Evolutionary conservation across 208 protist species (phyloP).

Genomic region (Strigomonas culicis): DNA sequence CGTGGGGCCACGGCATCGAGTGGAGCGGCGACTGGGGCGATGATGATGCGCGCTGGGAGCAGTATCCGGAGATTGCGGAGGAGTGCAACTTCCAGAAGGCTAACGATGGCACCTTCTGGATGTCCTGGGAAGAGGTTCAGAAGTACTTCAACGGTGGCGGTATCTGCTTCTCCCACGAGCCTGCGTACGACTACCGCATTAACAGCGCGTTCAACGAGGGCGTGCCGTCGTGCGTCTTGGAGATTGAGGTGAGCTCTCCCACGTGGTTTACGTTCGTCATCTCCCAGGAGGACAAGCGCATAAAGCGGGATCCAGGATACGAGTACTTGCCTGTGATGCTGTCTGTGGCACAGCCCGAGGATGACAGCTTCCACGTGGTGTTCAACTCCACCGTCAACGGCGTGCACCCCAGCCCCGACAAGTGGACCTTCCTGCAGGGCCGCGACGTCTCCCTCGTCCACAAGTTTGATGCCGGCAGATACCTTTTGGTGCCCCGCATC

Average conservation of each 20-base stretch:
- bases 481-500: slow-evolving; percentile 58
- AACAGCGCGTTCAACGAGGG: slow-evolving; percentile 34
- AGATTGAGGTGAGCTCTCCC: slow-evolving; percentile 25
- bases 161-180: slow-evolving; percentile 28
- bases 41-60: slow-evolving; percentile 46
- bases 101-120: slow-evolving; percentile 56
- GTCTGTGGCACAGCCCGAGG: slow-evolving; percentile 28
- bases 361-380: slow-evolving; percentile 45
- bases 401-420: slow-evolving; percentile 16
- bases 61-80: slow-evolving; percentile 16
- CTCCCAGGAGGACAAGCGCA: slow-evolving; percentile 73
- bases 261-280: slow-evolving; percentile 33
- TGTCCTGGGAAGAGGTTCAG: slow-evolving; percentile 48
- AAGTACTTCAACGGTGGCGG: slow-evolving; percentile 57
- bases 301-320: slow-evolving; percentile 31
- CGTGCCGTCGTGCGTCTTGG: slow-evolving; percentile 35
- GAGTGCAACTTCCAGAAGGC: slow-evolving; percentile 25
- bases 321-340: slow-evolving; percentile 53
- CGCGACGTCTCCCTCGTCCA: slow-evolving; percentile 54
- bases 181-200: slow-evolving; percentile 44
- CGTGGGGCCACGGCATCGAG: slow-evolving; percentile 40
- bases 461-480: slow-evolving; percentile 47
- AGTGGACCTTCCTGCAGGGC: slow-evolving; percentile 49
- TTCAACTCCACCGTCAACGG: slow-evolving; percentile 7
- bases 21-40: slow-evolving; percentile 26